These are phyloP conservation scores for Rubroshorea leprosula DNA, from an alignment of 345 rosid species.

Conservation along the genomic window DNA sequence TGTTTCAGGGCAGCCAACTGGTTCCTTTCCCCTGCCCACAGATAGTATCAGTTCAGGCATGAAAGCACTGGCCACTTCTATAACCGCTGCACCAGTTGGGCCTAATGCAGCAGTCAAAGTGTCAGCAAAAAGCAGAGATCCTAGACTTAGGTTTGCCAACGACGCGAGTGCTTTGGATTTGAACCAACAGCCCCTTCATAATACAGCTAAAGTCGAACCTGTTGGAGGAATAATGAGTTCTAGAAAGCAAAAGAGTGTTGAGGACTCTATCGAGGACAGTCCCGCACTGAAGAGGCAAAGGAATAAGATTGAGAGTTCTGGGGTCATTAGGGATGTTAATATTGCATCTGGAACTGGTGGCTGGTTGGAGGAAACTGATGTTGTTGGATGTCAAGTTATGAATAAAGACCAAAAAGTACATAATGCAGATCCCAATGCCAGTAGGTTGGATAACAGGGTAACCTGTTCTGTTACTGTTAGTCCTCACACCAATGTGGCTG, in stretches of 20 bases:
- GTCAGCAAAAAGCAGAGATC: constrained; percentile 78
- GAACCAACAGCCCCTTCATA: constrained; percentile 23
- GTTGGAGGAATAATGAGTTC: constrained; percentile 32
- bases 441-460: constrained; percentile 36
- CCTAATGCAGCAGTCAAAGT: constrained; percentile 39
- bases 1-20: constrained; percentile 21
- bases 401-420: constrained; percentile 24
- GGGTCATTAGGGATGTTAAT: constrained; percentile 30
- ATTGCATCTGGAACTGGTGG: constrained; percentile 46
- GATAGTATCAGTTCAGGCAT: constrained; percentile 17
- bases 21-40: constrained; percentile 20
- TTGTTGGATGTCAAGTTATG: constrained; percentile 26
- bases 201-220: constrained; percentile 35
- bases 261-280: constrained; percentile 44
- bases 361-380: constrained; percentile 59
- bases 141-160: constrained; percentile 68
- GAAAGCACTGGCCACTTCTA: constrained; percentile 25
- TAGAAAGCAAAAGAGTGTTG: constrained; percentile 61
- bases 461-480: constrained; percentile 25
- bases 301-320: constrained; percentile 36
- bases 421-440: constrained; percentile 32
- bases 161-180: constrained; percentile 37
- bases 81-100: constrained; percentile 22
- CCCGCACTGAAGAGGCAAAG: constrained; percentile 57
- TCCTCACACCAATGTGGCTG: constrained; percentile 26